Evolutionary conservation across 305 asterid genomes (phyloP).

Genomic region (Solanum hybrid): DNA sequence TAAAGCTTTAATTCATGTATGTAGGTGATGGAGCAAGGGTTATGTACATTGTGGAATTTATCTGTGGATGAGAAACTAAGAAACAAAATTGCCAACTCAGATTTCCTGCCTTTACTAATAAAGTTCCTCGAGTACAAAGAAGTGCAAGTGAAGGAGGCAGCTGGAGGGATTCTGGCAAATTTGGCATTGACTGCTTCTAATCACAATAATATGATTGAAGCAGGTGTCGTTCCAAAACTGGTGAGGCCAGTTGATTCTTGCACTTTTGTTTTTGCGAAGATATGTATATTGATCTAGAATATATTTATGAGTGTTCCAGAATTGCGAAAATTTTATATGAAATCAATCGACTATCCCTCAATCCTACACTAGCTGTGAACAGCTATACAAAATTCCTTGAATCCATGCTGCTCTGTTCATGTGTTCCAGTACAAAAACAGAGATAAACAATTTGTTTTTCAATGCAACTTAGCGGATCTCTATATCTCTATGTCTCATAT

Average conservation of each 20-base stretch:
- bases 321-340: not conserved
- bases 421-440: not conserved
- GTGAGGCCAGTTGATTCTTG: slow-evolving; percentile 29
- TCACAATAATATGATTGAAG: slow-evolving; percentile 67
- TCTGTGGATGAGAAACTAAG: slow-evolving; percentile 66
- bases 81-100: slow-evolving; percentile 41
- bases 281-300: not conserved
- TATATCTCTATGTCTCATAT: not conserved
- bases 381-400: not conserved
- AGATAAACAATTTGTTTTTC: not conserved
- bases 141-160: slow-evolving; percentile 55
- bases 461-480: not conserved
- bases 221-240: slow-evolving; percentile 67
- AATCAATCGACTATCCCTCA: not conserved
- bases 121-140: slow-evolving; percentile 71
- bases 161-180: slow-evolving; percentile 71
- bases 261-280: slow-evolving; percentile 6
- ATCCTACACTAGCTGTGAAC: not conserved
- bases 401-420: not conserved
- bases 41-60: slow-evolving; percentile 70
- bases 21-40: slow-evolving; percentile 81
- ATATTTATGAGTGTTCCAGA: not conserved
- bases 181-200: slow-evolving; percentile 42
- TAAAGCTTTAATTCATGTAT: slow-evolving; percentile 17
- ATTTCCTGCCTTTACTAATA: slow-evolving; percentile 51